Conservation (phyloP, 2,329 filamentous ascomycete genomes). For the Camptophora hylomeconis region DNA sequence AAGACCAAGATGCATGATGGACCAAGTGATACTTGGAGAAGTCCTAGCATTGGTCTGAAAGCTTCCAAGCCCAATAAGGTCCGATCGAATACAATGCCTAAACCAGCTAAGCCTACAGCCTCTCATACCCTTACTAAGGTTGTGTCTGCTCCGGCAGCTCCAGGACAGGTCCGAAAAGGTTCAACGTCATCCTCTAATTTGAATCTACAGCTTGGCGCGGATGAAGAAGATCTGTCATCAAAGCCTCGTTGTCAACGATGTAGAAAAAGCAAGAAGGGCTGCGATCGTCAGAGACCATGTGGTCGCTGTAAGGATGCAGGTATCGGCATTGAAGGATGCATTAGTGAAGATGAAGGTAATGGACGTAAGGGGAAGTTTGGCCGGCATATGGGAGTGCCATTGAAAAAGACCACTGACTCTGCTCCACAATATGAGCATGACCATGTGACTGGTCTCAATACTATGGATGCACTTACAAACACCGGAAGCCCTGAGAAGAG, state of each 20-base stretch:
- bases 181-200: constrained; percentile 51
- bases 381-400: constrained; percentile 53
- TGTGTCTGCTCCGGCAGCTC: constrained; percentile 6
- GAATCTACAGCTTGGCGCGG: constrained; percentile 47
- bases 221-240: constrained; percentile 82
- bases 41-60: constrained; percentile 10
- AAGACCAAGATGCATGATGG: constrained; percentile 31
- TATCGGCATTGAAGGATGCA: constrained; percentile 80
- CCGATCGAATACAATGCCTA: constrained; percentile 21
- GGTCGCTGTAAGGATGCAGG: constrained; percentile 92
- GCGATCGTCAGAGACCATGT: constrained; percentile 89
- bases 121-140: constrained; percentile 2
- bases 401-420: constrained; percentile 41
- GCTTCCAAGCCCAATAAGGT: constrained; percentile 22
- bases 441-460: too few relatives aligned
- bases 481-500: constrained; percentile 42
- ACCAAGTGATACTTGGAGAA: constrained; percentile 8
- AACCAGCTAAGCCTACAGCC: constrained; percentile 2
- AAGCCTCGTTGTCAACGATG: constrained; percentile 97
- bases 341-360: constrained; percentile 96
- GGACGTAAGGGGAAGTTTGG: constrained; percentile 88
- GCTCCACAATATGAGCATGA: too few relatives aligned
- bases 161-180: constrained; percentile 41
- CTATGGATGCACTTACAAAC: too few relatives aligned
- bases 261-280: constrained; percentile 99